Conservation (phyloP, 228 moss, liverwort and hornwort genomes). For the Sphagnum fallax region DNA sequence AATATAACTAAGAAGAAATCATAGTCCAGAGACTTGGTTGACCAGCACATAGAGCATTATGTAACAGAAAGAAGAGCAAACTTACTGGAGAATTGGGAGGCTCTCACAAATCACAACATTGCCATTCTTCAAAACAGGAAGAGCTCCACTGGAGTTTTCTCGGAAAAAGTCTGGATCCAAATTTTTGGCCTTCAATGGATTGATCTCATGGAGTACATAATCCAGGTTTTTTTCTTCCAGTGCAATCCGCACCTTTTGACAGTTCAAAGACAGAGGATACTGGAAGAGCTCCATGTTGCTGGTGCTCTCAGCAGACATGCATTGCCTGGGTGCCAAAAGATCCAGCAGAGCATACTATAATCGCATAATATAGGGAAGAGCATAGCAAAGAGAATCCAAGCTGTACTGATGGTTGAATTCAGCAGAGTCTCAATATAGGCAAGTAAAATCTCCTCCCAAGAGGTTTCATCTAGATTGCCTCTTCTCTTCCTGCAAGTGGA, state of each 20-base stretch:
- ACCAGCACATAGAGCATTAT: too few relatives aligned
- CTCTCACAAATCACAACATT: constrained; percentile 39
- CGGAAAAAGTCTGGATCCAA: constrained; percentile 73
- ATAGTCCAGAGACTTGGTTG: too few relatives aligned
- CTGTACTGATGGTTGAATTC: too few relatives aligned
- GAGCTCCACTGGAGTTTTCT: constrained; percentile 52
- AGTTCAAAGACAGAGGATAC: constrained; percentile 67
- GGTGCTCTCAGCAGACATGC: constrained; percentile 1
- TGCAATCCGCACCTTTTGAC: constrained; percentile 65
- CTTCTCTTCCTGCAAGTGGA: too few relatives aligned
- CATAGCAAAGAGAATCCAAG: too few relatives aligned
- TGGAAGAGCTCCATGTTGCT: constrained; percentile 66
- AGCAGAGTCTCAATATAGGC: too few relatives aligned
- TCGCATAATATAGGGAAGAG: too few relatives aligned
- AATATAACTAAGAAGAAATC: too few relatives aligned
- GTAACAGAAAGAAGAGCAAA: constrained; percentile 3
- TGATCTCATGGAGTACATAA: constrained; percentile 52
- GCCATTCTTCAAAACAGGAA: constrained; percentile 59
- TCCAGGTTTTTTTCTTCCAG: constrained; percentile 66
- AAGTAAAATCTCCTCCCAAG: too few relatives aligned
- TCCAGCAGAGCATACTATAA: too few relatives aligned
- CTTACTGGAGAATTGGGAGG: constrained; percentile 66
- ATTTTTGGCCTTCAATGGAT: constrained; percentile 67
- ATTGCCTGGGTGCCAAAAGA: too few relatives aligned
- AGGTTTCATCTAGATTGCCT: too few relatives aligned